These are phyloP conservation scores for Erigeron philadelphicus DNA, from an alignment of 140 eudicot genomes.

Conservation along the genomic window DNA sequence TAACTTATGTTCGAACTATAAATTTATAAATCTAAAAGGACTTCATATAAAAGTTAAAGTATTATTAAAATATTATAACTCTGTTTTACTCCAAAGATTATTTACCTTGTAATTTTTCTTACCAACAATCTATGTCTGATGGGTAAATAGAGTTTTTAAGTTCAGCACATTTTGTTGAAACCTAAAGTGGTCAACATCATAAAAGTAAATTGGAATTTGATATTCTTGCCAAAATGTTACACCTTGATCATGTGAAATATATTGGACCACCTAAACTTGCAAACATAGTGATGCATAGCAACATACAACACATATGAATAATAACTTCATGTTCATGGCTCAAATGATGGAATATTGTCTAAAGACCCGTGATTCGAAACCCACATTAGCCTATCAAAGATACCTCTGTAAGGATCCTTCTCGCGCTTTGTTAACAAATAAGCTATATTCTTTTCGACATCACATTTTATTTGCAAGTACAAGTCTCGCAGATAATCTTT, in stretches of 20 bases:
- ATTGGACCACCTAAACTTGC: background rate
- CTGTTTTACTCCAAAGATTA: too few species aligned
- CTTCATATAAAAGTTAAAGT: too few species aligned
- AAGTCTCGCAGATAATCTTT: constrained; percentile 46
- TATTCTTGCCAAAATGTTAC: background rate
- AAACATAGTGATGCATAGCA: background rate
- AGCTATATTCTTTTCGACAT: constrained; percentile 54
- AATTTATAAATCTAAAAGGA: too few species aligned
- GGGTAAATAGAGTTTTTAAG: too few species aligned
- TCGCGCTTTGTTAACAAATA: constrained; percentile 64
- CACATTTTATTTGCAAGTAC: constrained; percentile 56
- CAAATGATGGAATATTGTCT: constrained; percentile 59
- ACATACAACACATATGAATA: background rate
- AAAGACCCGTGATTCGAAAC: constrained; percentile 35
- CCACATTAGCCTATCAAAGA: constrained; percentile 47
- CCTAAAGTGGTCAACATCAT: too few species aligned
- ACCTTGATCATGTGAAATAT: background rate
- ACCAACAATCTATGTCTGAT: too few species aligned
- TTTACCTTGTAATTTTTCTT: too few species aligned
- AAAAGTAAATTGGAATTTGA: background rate
- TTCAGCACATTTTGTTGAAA: too few species aligned
- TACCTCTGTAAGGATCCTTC: constrained; percentile 73
- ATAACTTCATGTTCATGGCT: constrained; percentile 33
- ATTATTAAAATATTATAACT: too few species aligned
- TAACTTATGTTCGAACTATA: too few species aligned